phyloP scores from a whole-genome alignment of 805 yeast genomes.

The Candida gorgasii region DNA sequence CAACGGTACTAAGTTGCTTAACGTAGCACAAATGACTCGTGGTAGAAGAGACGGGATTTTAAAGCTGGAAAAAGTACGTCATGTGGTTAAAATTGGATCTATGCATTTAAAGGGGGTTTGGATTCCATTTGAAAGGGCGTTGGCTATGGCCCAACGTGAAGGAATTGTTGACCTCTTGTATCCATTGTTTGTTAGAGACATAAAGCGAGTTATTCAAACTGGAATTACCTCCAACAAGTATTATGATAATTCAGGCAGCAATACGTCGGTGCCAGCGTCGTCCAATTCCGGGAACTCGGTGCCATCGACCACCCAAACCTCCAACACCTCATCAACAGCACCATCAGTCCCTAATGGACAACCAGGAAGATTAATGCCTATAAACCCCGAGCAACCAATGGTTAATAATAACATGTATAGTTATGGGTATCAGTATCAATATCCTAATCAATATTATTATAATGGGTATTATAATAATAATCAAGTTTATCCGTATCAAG shows the following conservation, averaged over 20 bases:
- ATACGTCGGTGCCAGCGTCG: background rate
- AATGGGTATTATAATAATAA: slow-evolving; percentile 16
- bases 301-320: slow-evolving; percentile 2
- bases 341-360: slow-evolving; percentile 4
- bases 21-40: slow-evolving; percentile 85
- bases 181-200: slow-evolving; percentile 73
- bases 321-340: background rate
- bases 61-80: slow-evolving; percentile 73
- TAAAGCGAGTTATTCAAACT: slow-evolving; percentile 54
- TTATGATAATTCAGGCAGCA: slow-evolving; percentile 11
- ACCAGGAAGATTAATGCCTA: slow-evolving; percentile 4
- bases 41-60: slow-evolving; percentile 85
- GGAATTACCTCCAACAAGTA: slow-evolving; percentile 40
- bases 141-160: slow-evolving; percentile 78
- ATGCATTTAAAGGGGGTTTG: slow-evolving; percentile 90
- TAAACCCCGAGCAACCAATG: slow-evolving; percentile 12
- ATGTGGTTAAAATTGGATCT: slow-evolving; percentile 82
- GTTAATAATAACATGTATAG: slow-evolving; percentile 4
- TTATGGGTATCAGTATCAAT: slow-evolving; percentile 26
- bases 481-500: slow-evolving; percentile 16
- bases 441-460: slow-evolving; percentile 26
- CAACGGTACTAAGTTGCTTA: slow-evolving; percentile 79
- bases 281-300: slow-evolving; percentile 1
- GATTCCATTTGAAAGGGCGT: slow-evolving; percentile 85
- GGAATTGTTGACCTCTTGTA: slow-evolving; percentile 67